phyloP scores from a whole-genome alignment of 495 filamentous ascomycete genomes.

The Letharia lupina region DNA sequence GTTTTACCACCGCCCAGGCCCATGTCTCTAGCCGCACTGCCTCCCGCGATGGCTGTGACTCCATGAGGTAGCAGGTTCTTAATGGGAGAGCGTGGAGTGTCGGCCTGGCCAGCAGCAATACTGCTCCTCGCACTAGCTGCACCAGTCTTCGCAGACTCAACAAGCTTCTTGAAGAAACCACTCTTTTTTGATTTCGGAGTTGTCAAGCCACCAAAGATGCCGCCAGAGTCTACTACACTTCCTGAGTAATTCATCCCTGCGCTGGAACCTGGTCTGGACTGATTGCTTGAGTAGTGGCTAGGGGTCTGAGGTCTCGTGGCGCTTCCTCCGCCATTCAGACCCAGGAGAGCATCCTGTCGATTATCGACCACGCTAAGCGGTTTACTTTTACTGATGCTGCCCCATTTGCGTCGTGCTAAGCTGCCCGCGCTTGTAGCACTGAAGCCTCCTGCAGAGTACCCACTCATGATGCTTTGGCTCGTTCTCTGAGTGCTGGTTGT shows the following conservation, averaged over 20 bases:
- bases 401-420: slow-evolving; percentile 61
- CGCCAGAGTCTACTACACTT: slow-evolving; percentile 38
- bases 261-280: slow-evolving; percentile 48
- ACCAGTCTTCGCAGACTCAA: slow-evolving; percentile 88
- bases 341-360: slow-evolving; percentile 38
- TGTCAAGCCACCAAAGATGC: slow-evolving; percentile 68
- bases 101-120: slow-evolving; percentile 57
- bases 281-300: slow-evolving; percentile 73
- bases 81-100: slow-evolving; percentile 40
- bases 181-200: slow-evolving; percentile 84
- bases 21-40: slow-evolving; percentile 54
- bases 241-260: slow-evolving; percentile 42
- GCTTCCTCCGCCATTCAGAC: slow-evolving; percentile 39
- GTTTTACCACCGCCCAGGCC: slow-evolving; percentile 46
- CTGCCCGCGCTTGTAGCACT: slow-evolving; percentile 94
- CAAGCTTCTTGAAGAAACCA: slow-evolving; percentile 93
- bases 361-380: slow-evolving; percentile 48
- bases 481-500: slow-evolving; percentile 70
- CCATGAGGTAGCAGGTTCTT: slow-evolving; percentile 44
- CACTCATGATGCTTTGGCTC: slow-evolving; percentile 85
- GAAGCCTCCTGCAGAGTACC: slow-evolving; percentile 77
- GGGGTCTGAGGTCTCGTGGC: slow-evolving; percentile 57
- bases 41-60: slow-evolving; percentile 46
- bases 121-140: slow-evolving; percentile 84
- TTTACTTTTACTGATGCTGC: slow-evolving; percentile 35